Base-by-base conservation (phyloP, 495 filamentous ascomycete species). In the Tirmania nivea region DNA sequence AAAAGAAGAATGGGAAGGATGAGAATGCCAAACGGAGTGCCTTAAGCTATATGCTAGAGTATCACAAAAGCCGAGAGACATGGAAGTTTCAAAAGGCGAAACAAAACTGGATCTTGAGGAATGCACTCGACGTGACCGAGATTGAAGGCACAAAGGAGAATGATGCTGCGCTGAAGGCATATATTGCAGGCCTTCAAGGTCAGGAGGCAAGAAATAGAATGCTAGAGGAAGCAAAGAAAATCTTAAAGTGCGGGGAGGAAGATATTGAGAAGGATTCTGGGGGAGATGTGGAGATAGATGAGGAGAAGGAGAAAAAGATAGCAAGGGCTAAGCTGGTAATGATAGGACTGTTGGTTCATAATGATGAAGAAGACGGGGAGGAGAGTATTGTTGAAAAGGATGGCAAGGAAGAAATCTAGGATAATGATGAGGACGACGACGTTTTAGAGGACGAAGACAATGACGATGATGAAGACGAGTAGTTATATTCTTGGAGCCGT, bases 61-160 rank as follows among this genome's bases (percentile, higher is more conserved):
- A 59, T 48, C 53, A 61, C 53, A 36, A 20, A n/a, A 31, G 52
- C 16, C 56, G 62, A 31, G 53, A 50, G 11, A 35, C 54, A 35
- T 64, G 62, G 62, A 59, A 53, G 47, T 65, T 65, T 35, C 55
- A 61, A 14, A 65, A 65, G 53, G 25, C 47, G 12, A 65, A 64
- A 36, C 62, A 65, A 53, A 65, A 65, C 19, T 65, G 62, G 62
- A 59, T 65, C 51, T 56, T 64, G 21, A 59, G 56, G 8, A 54
- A 64, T 53, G 59, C 56, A 8, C 54, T 61, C 6, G 53, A 61
- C 48, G 48, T 50, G 11, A 17, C n/a, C 2, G 48, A 50, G 21
- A 31, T 19, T 20, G 48, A 50, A 31, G 1, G 11, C 11, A 50
- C 48, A 31, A 52, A 59, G 12, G 42, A 21, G 10, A 48, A 57